Conservation (phyloP, 2,329 filamentous ascomycete genomes). For the Chrysosporium keratinophilum region DNA sequence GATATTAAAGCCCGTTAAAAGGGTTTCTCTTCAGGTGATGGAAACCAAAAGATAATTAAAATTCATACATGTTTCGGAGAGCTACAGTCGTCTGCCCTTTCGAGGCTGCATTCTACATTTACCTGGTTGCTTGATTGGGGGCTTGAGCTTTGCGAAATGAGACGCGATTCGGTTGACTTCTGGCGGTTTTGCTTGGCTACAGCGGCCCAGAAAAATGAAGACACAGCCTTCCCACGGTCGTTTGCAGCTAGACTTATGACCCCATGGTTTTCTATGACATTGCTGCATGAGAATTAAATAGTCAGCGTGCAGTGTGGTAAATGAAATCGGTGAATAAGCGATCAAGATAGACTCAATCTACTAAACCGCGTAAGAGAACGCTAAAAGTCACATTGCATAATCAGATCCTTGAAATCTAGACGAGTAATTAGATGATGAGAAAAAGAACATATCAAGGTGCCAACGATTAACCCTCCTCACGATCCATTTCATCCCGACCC, state of each 20-base stretch:
- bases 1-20: neutral
- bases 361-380: neutral
- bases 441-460: too few species aligned
- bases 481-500: slow-evolving; percentile 58
- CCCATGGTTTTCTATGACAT: too few species aligned
- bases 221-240: neutral
- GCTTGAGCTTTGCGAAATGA: neutral
- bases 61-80: neutral
- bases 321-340: neutral
- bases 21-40: neutral
- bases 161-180: neutral
- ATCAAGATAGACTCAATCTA: neutral
- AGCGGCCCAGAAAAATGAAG: neutral
- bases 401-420: neutral
- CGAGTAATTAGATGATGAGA: neutral
- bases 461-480: slow-evolving; percentile 52
- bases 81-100: neutral
- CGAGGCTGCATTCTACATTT: neutral
- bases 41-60: neutral
- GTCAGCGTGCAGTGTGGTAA: neutral
- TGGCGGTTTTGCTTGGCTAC: neutral
- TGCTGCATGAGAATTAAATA: neutral
- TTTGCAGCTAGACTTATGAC: neutral
- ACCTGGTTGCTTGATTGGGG: neutral
- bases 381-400: neutral